Evolutionary conservation across 2,329 filamentous ascomycete genomes (phyloP).

Genomic region (Calonectria pteridis): DNA sequence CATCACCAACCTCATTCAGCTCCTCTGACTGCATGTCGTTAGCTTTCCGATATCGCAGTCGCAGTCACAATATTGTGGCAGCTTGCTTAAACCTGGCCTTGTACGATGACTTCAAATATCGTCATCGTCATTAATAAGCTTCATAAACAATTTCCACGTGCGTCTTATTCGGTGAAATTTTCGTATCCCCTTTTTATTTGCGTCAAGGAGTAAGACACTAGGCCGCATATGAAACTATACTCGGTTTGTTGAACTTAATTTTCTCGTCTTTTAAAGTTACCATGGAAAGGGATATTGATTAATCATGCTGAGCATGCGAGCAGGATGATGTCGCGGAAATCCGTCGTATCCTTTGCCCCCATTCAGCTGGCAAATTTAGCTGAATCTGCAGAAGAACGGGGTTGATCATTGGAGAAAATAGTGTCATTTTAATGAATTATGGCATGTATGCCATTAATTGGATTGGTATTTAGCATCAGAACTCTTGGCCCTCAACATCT

Average conservation of each 20-base stretch:
- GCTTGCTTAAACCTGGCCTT: neutral
- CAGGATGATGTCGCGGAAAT: neutral
- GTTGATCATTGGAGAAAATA: too few relatives aligned
- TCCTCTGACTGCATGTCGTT: neutral
- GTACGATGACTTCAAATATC: neutral
- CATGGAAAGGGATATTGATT: too few relatives aligned
- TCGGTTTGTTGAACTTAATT: neutral
- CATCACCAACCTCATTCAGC: neutral
- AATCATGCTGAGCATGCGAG: neutral
- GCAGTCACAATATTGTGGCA: neutral
- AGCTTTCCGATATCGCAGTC: neutral
- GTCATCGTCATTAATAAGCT: neutral
- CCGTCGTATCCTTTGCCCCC: neutral
- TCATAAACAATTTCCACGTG: neutral
- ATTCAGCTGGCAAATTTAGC: neutral
- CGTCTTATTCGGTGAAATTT: neutral
- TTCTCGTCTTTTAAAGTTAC: neutral
- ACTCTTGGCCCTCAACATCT: conserved; percentile 28
- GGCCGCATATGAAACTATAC: neutral
- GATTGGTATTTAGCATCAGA: neutral
- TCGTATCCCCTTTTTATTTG: neutral
- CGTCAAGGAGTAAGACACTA: neutral
- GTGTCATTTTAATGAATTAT: neutral
- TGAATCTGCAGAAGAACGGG: neutral
- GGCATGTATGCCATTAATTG: neutral